Base-by-base conservation (phyloP, 164 flowering plant species). In the Hamamelis virginiana region DNA sequence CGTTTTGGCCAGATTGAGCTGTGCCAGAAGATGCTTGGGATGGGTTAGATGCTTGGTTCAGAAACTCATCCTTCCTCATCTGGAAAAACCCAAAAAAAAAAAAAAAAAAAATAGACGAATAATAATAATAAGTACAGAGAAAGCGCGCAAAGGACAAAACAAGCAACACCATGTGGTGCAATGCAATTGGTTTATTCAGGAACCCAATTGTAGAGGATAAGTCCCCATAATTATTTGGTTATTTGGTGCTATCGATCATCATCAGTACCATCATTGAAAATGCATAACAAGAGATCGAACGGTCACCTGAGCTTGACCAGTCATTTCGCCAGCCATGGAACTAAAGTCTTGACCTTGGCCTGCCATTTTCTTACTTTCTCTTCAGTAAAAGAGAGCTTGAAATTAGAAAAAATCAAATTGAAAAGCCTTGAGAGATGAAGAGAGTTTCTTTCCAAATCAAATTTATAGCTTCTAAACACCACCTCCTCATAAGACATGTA, bases 221-320 rank as follows among this genome's bases (percentile, higher is more conserved):
- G 6, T 33, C 41, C 6, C 41, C 41, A 33, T 23, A 21, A 8
- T 10, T 13, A 51, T 19, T 14, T 18, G 21, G 14, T 10, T 13
- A 51, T 19, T 14, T 18, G 21, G 19, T 23, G 57, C 9, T 5
- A 11, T 59, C 1, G 38, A 25, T 0, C 15, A 28, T 4, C n/a
- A 19, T 4, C 0, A 1, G 38, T 1, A 8, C 28, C 10, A 62
- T 43, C 9, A 8, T 33, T 2, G 41, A 33, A 33, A 2, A 6
- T 33, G 41, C 41, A 41, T 9, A 1, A 14, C 19, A 45, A 48
- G 33, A 4, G 44, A 38, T 19, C 52, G 9, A 46, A 16, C 23
- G 33, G 27, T 5, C 26, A 69, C 81, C 78, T 78, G 82, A 51
- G 74, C 71, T 66, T 78, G 81, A 19, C 71, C 81, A 19, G 73